These are phyloP conservation scores for Geranium incanum DNA, from an alignment of 441 rosid species.

Conservation along the genomic window DNA sequence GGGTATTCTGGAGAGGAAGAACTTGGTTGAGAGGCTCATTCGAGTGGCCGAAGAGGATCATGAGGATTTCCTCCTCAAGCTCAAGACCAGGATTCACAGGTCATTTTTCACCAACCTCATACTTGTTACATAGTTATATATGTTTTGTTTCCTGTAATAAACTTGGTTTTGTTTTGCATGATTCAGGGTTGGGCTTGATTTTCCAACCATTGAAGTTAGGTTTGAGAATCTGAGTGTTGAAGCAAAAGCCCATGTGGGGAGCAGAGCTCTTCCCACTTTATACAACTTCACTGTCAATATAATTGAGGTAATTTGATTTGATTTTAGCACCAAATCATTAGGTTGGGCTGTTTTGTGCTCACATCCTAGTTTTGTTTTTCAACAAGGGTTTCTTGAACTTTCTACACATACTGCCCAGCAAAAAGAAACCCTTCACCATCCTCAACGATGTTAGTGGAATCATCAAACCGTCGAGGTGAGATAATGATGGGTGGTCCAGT, in stretches of 20 bases:
- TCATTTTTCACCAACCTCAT: too few species aligned
- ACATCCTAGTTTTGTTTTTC: too few species aligned
- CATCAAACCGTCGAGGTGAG: constrained; percentile 54
- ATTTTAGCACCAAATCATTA: too few species aligned
- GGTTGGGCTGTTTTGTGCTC: too few species aligned
- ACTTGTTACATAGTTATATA: too few species aligned
- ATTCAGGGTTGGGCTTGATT: constrained; percentile 35
- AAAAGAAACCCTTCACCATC: constrained; percentile 43
- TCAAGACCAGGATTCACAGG: too few species aligned
- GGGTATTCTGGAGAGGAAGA: too few species aligned
- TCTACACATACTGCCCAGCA: constrained; percentile 47
- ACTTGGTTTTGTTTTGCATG: background rate
- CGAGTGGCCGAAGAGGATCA: too few species aligned
- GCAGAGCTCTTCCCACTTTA: constrained; percentile 36
- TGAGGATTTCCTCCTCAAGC: too few species aligned
- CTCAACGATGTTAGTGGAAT: constrained; percentile 61
- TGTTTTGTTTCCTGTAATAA: too few species aligned
- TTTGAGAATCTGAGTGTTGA: constrained; percentile 37
- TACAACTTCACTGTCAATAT: constrained; percentile 24
- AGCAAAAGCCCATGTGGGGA: constrained; percentile 31
- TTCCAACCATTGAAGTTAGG: constrained; percentile 50
- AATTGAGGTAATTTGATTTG: constrained; percentile 28
- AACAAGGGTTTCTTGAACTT: too few species aligned
- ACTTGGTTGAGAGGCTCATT: too few species aligned
- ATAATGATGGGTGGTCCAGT: background rate